Conservation (phyloP, 2,329 filamentous ascomycete genomes). For the Aspergillus clavatus region DNA sequence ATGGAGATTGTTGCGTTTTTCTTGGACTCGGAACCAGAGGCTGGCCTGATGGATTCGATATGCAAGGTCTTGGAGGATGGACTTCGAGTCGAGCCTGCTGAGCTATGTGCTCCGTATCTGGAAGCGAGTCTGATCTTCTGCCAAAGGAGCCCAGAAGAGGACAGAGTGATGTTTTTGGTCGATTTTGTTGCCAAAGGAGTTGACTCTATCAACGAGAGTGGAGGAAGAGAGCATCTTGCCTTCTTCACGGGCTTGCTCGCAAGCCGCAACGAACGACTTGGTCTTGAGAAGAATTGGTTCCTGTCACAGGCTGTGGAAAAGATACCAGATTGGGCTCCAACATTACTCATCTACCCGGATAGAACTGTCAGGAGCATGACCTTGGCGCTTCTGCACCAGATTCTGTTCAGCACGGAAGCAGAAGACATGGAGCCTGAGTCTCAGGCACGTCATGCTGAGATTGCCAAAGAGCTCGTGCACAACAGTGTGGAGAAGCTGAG, state of each 20-base stretch:
- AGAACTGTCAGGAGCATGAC: constrained; percentile 43
- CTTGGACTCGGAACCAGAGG: constrained; percentile 47
- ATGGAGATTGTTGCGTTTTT: constrained; percentile 56
- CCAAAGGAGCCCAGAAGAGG: constrained; percentile 31
- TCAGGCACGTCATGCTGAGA: constrained; percentile 21
- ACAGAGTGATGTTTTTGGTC: constrained; percentile 36
- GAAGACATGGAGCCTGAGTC: constrained; percentile 26
- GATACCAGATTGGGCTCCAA: constrained; percentile 49
- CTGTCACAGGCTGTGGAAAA: constrained; percentile 34
- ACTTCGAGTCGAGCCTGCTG: constrained; percentile 49
- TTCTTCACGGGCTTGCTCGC: constrained; percentile 52
- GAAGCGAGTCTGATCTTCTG: constrained; percentile 55
- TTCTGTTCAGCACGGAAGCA: constrained; percentile 39
- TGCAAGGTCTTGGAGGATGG: constrained; percentile 51
- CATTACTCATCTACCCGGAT: constrained; percentile 50
- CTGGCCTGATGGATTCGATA: constrained; percentile 48
- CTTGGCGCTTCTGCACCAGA: constrained; percentile 38
- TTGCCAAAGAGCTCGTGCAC: constrained; percentile 31
- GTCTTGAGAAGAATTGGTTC: constrained; percentile 32
- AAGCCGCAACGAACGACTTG: constrained; percentile 35
- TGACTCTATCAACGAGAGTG: constrained; percentile 46
- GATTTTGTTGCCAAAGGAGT: constrained; percentile 44
- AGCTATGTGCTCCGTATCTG: constrained; percentile 52
- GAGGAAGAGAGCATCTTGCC: constrained; percentile 45
- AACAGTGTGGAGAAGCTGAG: constrained; percentile 32